These are phyloP conservation scores for Ceratobasidium sp. DNA, from an alignment of 1,284 basidiomycete genomes.

Conservation along the genomic window DNA sequence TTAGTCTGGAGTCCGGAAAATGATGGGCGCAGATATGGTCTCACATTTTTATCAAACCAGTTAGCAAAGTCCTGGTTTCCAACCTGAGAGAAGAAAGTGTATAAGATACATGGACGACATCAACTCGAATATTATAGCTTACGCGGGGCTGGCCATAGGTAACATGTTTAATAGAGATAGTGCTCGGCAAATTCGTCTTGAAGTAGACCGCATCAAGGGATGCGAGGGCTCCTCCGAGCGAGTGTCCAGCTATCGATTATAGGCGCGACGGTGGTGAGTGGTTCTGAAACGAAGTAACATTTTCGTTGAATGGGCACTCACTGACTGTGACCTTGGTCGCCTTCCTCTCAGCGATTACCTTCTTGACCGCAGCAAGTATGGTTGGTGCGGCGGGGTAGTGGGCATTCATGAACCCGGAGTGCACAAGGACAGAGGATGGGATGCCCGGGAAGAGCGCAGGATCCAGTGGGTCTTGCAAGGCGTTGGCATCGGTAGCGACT, in stretches of 20 bases:
- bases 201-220: slow-evolving; percentile 68
- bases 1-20: background rate
- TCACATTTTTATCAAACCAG: slow-evolving; percentile 66
- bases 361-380: slow-evolving; percentile 66
- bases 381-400: slow-evolving; percentile 69
- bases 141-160: slow-evolving; percentile 73
- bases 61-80: slow-evolving; percentile 74
- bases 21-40: background rate
- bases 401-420: slow-evolving; percentile 69
- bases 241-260: slow-evolving; percentile 53
- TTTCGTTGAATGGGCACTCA: slow-evolving; percentile 49
- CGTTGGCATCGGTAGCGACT: slow-evolving; percentile 68
- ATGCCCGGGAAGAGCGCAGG: slow-evolving; percentile 72
- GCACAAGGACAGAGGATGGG: slow-evolving; percentile 64
- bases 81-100: slow-evolving; percentile 58
- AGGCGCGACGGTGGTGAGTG: background rate
- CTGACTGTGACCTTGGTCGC: slow-evolving; percentile 64
- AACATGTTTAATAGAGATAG: slow-evolving; percentile 61
- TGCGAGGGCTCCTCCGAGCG: slow-evolving; percentile 66
- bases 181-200: slow-evolving; percentile 61
- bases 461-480: slow-evolving; percentile 62
- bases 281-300: background rate
- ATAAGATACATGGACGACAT: background rate
- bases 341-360: slow-evolving; percentile 60
- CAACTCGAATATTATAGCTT: background rate